These are phyloP conservation scores for Mycena rebaudengoi DNA, from an alignment of 768 basidiomycete genomes.

Conservation along the genomic window DNA sequence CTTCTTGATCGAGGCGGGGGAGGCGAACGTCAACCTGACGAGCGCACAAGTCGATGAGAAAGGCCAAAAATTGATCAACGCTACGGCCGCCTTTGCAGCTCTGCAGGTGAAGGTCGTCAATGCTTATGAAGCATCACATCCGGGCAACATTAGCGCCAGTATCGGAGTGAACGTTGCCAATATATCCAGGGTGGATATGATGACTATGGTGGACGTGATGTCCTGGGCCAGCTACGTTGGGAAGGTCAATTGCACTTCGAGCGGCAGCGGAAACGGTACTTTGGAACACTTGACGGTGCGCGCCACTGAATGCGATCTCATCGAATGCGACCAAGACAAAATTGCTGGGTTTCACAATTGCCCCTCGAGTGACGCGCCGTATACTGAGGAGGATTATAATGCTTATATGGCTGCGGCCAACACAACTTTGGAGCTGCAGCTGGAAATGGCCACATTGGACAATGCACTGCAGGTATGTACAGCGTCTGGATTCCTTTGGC, in stretches of 20 bases:
- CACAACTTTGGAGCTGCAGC: neutral
- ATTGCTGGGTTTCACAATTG: too few species aligned
- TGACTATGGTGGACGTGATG: neutral
- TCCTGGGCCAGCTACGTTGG: neutral
- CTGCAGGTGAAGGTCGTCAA: neutral
- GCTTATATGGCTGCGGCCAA: neutral
- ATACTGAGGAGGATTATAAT: neutral
- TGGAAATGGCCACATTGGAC: neutral
- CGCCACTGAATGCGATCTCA: too few species aligned
- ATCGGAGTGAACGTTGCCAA: neutral
- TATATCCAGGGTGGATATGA: neutral
- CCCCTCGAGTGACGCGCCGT: neutral
- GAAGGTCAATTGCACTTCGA: neutral
- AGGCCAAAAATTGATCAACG: neutral
- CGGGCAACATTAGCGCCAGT: neutral
- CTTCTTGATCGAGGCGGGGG: neutral
- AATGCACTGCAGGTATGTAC: neutral
- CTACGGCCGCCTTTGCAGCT: neutral
- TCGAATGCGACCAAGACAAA: too few species aligned
- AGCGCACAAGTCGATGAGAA: neutral
- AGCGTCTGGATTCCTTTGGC: neutral
- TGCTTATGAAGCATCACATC: constrained; percentile 2
- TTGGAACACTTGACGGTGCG: too few species aligned
- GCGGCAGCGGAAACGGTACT: too few species aligned
- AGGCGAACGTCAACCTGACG: neutral